Conservation (phyloP, 179 eudicot genomes). For the Sideroxylon spinosum region DNA sequence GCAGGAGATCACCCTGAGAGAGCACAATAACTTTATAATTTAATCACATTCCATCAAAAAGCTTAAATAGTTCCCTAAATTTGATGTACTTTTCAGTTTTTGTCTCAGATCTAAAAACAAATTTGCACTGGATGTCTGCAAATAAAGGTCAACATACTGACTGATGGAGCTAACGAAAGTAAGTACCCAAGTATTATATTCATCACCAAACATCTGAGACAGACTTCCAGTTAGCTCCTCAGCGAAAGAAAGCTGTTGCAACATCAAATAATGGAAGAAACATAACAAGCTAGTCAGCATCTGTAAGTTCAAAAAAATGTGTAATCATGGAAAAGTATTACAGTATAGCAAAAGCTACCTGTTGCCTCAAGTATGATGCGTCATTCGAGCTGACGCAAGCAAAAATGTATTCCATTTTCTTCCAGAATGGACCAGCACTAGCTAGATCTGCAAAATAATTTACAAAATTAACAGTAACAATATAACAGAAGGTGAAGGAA, state of each 20-base stretch:
- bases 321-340: background rate
- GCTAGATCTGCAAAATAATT: constrained; percentile 34
- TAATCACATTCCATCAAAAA: background rate
- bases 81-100: background rate
- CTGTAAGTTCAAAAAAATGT: background rate
- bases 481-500: background rate
- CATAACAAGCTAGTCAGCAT: background rate
- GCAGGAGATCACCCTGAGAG: background rate
- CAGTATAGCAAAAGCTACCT: constrained; percentile 20
- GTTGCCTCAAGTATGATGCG: constrained; percentile 34
- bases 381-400: constrained; percentile 28
- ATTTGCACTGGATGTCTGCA: background rate
- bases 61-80: background rate
- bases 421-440: constrained; percentile 45
- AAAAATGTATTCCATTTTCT: constrained; percentile 45
- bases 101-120: background rate
- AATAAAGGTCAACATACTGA: background rate
- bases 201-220: constrained; percentile 20
- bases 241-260: constrained; percentile 27
- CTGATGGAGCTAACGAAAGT: background rate
- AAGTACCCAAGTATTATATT: background rate
- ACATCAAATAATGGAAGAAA: constrained; percentile 10
- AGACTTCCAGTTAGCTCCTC: constrained; percentile 32
- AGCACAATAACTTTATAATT: background rate
- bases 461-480: background rate